These are phyloP conservation scores for Paramyrothecium sp. DNA, from an alignment of 2,329 filamentous ascomycete genomes.

Conservation along the genomic window DNA sequence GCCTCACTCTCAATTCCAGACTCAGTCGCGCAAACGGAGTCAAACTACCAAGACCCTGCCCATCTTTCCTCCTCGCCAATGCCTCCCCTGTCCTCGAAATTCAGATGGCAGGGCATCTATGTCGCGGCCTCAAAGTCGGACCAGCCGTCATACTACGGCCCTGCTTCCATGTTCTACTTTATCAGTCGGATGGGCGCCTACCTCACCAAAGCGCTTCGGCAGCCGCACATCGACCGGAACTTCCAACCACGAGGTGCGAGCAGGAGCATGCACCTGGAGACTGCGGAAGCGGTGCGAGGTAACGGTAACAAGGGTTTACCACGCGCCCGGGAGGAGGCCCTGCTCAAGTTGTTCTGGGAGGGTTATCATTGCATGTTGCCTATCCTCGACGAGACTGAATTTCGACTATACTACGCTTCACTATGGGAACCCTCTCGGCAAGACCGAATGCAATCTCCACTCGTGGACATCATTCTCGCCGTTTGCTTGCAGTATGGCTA, in stretches of 20 bases:
- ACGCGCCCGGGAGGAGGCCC: constrained; percentile 42
- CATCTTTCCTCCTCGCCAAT: constrained; percentile 1
- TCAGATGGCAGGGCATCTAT: constrained; percentile 29
- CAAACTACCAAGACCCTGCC: neutral
- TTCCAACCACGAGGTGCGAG: constrained; percentile 13
- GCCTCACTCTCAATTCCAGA: constrained; percentile 7
- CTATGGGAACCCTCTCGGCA: constrained; percentile 29
- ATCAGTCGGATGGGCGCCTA: constrained; percentile 37
- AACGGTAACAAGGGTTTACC: constrained; percentile 18
- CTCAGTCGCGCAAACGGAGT: constrained; percentile 1
- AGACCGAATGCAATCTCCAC: constrained; percentile 40
- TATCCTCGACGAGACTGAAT: constrained; percentile 42
- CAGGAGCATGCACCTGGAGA: constrained; percentile 5
- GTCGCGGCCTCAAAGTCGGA: constrained; percentile 31
- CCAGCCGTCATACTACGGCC: constrained; percentile 39
- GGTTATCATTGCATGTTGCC: constrained; percentile 37
- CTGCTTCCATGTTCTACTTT: constrained; percentile 43
- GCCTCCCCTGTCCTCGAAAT: neutral
- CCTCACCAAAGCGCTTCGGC: constrained; percentile 28
- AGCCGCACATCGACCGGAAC: constrained; percentile 13
- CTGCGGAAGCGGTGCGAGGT: neutral
- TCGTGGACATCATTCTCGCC: constrained; percentile 52
- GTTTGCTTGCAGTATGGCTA: constrained; percentile 48
- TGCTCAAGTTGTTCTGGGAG: constrained; percentile 46
- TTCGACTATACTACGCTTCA: constrained; percentile 40